Percentiles rank a stretch among this genome's conserved stretches.
These are phyloP conservation scores for Alloteropsis angusta DNA, from an alignment of 202 grass and related monocot genomes.

Conservation along the genomic window DNA sequence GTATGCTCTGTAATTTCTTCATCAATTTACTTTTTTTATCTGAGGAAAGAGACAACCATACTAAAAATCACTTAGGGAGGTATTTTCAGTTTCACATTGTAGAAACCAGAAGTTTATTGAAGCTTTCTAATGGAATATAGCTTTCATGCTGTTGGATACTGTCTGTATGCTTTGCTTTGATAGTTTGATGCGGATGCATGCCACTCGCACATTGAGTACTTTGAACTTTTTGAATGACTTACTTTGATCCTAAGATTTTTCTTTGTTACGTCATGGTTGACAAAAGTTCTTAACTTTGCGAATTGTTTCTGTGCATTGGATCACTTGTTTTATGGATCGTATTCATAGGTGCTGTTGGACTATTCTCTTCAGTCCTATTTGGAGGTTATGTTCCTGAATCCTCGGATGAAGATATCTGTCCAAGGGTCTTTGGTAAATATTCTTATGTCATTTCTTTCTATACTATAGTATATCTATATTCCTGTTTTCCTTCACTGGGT, in stretches of 20 bases:
- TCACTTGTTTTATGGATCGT: background rate
- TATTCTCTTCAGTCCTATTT: slow-evolving; percentile 87
- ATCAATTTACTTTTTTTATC: background rate
- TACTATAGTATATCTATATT: slow-evolving; percentile 14
- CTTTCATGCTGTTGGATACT: slow-evolving; percentile 14
- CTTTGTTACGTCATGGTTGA: background rate
- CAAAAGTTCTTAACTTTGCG: background rate
- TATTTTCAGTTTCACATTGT: background rate
- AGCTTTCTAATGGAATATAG: background rate
- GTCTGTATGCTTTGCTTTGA: background rate
- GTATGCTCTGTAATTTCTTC: slow-evolving; percentile 20
- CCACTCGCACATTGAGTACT: slow-evolving; percentile 1
- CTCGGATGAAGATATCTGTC: slow-evolving; percentile 75
- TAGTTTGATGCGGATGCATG: slow-evolving; percentile 1
- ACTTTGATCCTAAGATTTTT: slow-evolving; percentile 5
- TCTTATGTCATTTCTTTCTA: slow-evolving; percentile 17
- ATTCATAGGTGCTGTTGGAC: slow-evolving; percentile 69
- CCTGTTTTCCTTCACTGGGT: background rate
- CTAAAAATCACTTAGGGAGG: background rate
- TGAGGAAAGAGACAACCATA: background rate
- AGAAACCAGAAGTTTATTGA: background rate
- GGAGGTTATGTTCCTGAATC: slow-evolving; percentile 84
- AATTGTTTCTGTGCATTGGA: background rate
- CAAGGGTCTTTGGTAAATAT: slow-evolving; percentile 62
- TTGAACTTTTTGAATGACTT: background rate